phyloP scores from a whole-genome alignment of 164 flowering plant genomes.

The Magnolia kwangsiensis region DNA sequence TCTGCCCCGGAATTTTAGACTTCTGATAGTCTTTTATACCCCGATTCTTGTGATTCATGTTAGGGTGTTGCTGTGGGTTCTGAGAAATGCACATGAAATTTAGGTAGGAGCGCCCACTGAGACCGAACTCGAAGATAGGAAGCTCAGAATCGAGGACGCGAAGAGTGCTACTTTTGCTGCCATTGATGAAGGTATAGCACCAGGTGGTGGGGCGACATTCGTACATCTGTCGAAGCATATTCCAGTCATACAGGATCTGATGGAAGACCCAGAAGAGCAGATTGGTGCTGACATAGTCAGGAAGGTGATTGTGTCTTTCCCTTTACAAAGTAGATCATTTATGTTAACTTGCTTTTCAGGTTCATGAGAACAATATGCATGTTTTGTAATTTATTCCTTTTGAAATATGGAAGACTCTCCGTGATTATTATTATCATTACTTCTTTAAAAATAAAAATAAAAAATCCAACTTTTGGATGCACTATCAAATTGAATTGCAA shows the following conservation, averaged over 20 bases:
- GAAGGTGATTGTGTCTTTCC: slow-evolving; percentile 35
- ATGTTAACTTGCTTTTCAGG: not conserved
- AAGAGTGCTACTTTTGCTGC: slow-evolving; percentile 93
- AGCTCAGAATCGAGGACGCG: slow-evolving; percentile 91
- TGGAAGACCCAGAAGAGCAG: slow-evolving; percentile 67
- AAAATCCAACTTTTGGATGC: not conserved
- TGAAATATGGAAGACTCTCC: too few relatives aligned
- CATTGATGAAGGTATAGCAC: slow-evolving; percentile 85
- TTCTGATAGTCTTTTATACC: slow-evolving; percentile 1
- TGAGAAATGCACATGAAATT: slow-evolving; percentile 20
- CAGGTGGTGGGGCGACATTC: slow-evolving; percentile 88
- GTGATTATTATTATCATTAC: too few relatives aligned
- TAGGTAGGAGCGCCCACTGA: slow-evolving; percentile 96
- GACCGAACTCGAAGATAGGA: slow-evolving; percentile 83
- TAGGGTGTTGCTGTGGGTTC: slow-evolving; percentile 9
- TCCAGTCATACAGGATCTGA: slow-evolving; percentile 41
- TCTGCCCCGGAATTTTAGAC: not conserved
- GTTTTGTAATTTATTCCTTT: too few relatives aligned
- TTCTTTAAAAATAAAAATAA: too few relatives aligned
- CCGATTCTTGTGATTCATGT: slow-evolving; percentile 2
- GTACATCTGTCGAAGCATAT: slow-evolving; percentile 65
- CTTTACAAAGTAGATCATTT: not conserved
- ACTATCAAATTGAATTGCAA: not conserved
- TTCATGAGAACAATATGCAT: not conserved
- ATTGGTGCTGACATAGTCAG: slow-evolving; percentile 78